Evolutionary conservation across 148 eudicot species (phyloP), one percentile per base, ranked within the genome.

Genomic region (Simmondsia chinensis): DNA sequence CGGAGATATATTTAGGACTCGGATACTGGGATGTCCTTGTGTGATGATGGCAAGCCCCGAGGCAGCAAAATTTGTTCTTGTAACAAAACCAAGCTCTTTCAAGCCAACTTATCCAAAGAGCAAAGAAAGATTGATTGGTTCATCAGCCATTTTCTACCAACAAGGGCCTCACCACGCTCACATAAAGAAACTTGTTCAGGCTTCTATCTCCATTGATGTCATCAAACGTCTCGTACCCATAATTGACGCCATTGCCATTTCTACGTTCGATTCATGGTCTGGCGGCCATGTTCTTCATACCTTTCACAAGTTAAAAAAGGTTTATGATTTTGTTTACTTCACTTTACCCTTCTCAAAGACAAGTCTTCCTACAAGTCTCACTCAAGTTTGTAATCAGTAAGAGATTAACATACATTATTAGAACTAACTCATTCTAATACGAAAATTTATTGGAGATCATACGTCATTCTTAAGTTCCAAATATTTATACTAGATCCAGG

Each of bases 41-140:
- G 64, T 84, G 39, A 84, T 80, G 97, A 18, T 89, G 37, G 82
- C 87, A 6, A 75, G 68, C 53, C 95, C 87, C 0, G 95, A 84
- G 50, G 91, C 93, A 0, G 57, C 74, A 5, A 66, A 65, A 28
- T 78, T 73, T 42, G 87, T 89, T 59, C 55, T 89, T 25, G 75
- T 76, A 48, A 73, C 87, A 43, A 72, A 76, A 29, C 75, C 95
- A 7, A 80, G 50, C 52, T 70, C 78, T 74, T 87, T 87, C 63
- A 87, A 70, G 61, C 96, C 96, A 0, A 83, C 85, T 0, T 87
- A 83, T 50, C 94, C 96, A n/a, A 83, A 72, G 63, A 77, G 85
- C 48, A 87, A 87, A 52, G 88, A 79, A 67, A 74, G 31, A 32
- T 38, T 87, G 68, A 79, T 87, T 13, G 96, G 96, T 27, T 61